Percentiles rank a stretch among this genome's conserved stretches.
Evolutionary conservation across 1,284 basidiomycete genomes (phyloP).

Genomic region (Rhodotorula sp.): DNA sequence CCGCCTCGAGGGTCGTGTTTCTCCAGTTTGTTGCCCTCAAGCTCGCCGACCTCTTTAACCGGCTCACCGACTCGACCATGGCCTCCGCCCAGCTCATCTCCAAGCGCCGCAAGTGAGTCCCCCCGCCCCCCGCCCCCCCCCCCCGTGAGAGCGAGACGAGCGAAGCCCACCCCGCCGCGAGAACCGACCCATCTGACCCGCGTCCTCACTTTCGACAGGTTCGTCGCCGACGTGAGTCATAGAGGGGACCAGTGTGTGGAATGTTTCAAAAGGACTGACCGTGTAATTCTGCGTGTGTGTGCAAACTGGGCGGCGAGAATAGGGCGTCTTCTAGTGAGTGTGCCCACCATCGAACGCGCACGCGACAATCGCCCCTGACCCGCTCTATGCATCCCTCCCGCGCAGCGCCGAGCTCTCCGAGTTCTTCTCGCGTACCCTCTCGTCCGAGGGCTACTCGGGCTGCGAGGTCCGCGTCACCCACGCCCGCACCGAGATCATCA

Average conservation of each 20-base stretch:
- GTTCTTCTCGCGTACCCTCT: slow-evolving; percentile 84
- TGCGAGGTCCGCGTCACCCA: slow-evolving; percentile 99
- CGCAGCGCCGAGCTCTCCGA: slow-evolving; percentile 45
- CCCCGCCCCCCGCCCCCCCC: not conserved
- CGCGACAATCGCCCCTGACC: not conserved
- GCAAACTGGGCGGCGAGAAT: not conserved
- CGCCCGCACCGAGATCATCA: slow-evolving; percentile 99
- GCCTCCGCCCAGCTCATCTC: slow-evolving; percentile 37
- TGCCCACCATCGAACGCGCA: not conserved
- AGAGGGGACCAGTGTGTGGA: not conserved
- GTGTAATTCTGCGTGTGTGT: not conserved
- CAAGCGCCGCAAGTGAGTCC: slow-evolving; percentile 41
- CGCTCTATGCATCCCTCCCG: not conserved
- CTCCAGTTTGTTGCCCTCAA: slow-evolving; percentile 4
- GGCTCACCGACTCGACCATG: slow-evolving; percentile 18
- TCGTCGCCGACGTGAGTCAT: slow-evolving; percentile 40
- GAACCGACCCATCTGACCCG: not conserved
- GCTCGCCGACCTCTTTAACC: slow-evolving; percentile 17
- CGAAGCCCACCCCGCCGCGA: not conserved
- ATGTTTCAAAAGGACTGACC: not conserved
- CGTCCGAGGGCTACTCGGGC: slow-evolving; percentile 99
- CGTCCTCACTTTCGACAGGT: slow-evolving; percentile 10
- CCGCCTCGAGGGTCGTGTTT: not conserved
- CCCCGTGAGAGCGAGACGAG: not conserved
- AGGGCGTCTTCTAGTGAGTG: slow-evolving; percentile 42